phyloP scores from a whole-genome alignment of 1,284 basidiomycete species.

The Irpex lacteus region DNA sequence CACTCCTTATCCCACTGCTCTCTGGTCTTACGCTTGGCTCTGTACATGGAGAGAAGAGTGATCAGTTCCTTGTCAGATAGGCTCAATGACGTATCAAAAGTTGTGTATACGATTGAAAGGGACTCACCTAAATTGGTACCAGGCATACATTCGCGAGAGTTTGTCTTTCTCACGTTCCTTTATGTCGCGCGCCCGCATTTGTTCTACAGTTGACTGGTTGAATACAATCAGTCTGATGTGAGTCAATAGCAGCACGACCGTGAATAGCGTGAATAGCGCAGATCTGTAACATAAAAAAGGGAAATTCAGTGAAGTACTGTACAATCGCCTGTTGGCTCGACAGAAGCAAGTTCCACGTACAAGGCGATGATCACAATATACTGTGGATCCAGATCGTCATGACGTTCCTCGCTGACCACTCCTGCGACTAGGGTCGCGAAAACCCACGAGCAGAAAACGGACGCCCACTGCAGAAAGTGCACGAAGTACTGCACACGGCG shows the following conservation, averaged over 20 bases:
- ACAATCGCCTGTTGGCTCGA: not conserved
- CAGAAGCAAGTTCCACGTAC: conserved; percentile 33
- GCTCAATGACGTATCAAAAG: not conserved
- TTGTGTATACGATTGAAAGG: not conserved
- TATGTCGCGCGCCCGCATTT: conserved; percentile 52
- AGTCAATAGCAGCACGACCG: conserved; percentile 47
- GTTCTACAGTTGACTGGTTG: conserved; percentile 82
- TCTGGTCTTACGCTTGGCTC: conserved; percentile 43
- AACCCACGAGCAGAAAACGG: conserved; percentile 56
- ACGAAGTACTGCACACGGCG: conserved; percentile 55
- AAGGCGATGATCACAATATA: conserved; percentile 64
- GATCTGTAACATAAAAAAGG: conserved; percentile 33
- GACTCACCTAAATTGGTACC: conserved; percentile 50
- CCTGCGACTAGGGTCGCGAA: conserved; percentile 54
- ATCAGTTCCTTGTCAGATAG: too few species aligned
- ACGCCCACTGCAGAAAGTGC: conserved; percentile 63
- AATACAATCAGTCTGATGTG: conserved; percentile 62
- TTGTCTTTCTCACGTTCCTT: conserved; percentile 57
- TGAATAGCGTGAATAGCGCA: conserved; percentile 73
- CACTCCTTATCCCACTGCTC: conserved; percentile 72
- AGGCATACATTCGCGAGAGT: conserved; percentile 44
- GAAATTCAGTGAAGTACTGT: conserved; percentile 3
- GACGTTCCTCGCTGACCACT: conserved; percentile 33
- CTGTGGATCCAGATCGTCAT: conserved; percentile 53
- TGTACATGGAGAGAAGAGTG: conserved; percentile 21